Evolutionary conservation across 371 early-diverging fungal species (phyloP), one percentile per base, ranked within the genome.

Genomic region (Mortierella sp.): DNA sequence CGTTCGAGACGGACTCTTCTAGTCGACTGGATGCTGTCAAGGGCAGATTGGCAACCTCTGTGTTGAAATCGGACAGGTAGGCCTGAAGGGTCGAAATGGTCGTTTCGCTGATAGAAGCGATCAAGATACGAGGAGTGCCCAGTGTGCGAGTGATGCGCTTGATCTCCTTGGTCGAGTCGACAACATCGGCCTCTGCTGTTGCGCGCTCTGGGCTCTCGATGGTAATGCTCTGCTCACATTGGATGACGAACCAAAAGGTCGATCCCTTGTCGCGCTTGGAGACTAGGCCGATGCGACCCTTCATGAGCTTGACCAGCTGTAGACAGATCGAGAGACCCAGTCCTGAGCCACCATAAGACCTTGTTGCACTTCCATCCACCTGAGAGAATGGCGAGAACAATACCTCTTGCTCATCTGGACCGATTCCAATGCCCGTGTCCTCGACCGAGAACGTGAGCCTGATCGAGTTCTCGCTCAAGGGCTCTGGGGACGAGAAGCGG

Each of bases 351-450:
- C 82, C 84, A 70, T 80, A 83, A 2, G 62, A 63, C 59, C 83
- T 60, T 0, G 87, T 87, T 0, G 84, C 86, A 34, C 84, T 84
- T 31, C 86, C 85, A 57, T 86, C 88, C 14, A 86, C 88, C 46
- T 89, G 90, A 0, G 88, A 86, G 44, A 88, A 89, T 0, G 88
- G 88, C 23, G 85, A 84, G 59, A 89, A 89, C 6, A 89, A 48
- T 21, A 76, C 71, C 4, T 70, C 76, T 41, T 84, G 85, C 26
- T 86, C 83, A 50, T 87, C 88, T 2, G 72, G 55, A 31, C 80
- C 67, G 56, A 89, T 89, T 24, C 90, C 90, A 41, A 87, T 88
- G 15, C 90, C 90, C 1, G 87, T 86, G 52, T 89, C 90, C 55
- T 81, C 79, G 6, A 89, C 86, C n/a, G 53, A 52, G 37, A 72